A percentile compares a stretch with the other conserved stretches of the same genome.
Conservation (phyloP, 225 moss, liverwort and hornwort species). For the Polytrichum commune region DNA sequence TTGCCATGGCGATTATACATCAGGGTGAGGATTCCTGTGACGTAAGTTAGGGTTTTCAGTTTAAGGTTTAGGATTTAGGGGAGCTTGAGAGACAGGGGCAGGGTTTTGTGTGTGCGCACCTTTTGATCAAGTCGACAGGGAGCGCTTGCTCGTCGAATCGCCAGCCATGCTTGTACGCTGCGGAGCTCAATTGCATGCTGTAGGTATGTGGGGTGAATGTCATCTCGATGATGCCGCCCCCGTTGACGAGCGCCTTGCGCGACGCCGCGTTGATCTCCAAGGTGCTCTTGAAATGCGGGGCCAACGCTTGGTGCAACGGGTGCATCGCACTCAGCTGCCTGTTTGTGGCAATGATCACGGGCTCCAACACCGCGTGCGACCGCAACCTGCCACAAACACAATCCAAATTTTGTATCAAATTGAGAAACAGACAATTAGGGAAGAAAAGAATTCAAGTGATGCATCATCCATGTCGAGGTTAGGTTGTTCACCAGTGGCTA, state of each 20-base stretch:
- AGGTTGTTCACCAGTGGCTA: too few species aligned
- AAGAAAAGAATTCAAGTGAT: too few species aligned
- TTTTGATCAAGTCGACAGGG: slow-evolving; percentile 56
- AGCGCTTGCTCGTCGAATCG: slow-evolving; percentile 68
- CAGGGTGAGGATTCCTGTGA: too few species aligned
- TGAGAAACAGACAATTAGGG: too few species aligned
- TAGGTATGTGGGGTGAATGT: slow-evolving; percentile 60
- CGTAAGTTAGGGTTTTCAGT: background rate
- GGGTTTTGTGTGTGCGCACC: slow-evolving; percentile 15
- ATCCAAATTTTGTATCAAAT: too few species aligned
- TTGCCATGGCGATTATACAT: too few species aligned
- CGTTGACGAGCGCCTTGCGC: slow-evolving; percentile 60
- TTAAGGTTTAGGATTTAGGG: background rate
- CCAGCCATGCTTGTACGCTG: slow-evolving; percentile 56
- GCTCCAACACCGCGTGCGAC: slow-evolving; percentile 64
- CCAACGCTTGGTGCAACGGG: slow-evolving; percentile 54
- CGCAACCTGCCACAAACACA: slow-evolving; percentile 40
- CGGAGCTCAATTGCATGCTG: slow-evolving; percentile 64
- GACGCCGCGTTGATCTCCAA: slow-evolving; percentile 67
- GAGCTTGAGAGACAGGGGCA: background rate
- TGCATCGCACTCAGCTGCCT: slow-evolving; percentile 66
- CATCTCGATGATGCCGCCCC: slow-evolving; percentile 71
- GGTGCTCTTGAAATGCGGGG: slow-evolving; percentile 64
- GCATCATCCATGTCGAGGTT: too few species aligned
- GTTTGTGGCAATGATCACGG: slow-evolving; percentile 60